These are phyloP conservation scores for Sporothrix mexicana DNA, from an alignment of 2,329 filamentous ascomycete genomes.

Conservation along the genomic window DNA sequence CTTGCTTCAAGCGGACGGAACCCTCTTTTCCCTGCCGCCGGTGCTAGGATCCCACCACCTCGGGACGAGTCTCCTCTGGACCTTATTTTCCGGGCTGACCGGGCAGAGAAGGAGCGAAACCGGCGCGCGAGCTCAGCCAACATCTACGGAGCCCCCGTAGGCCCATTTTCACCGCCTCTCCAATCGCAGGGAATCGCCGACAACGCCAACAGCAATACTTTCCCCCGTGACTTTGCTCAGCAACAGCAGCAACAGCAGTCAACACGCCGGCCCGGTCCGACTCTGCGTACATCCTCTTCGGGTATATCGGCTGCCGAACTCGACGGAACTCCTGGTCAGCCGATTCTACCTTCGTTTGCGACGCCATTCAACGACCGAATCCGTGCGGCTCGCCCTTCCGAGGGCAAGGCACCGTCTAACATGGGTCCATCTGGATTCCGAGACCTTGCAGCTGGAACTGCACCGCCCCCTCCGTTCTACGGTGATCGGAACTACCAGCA, in stretches of 20 bases:
- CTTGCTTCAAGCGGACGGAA: background rate
- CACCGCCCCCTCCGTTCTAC: background rate
- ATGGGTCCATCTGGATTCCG: slow-evolving; percentile 26
- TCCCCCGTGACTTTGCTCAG: slow-evolving; percentile 29
- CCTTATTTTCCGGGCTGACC: slow-evolving; percentile 86
- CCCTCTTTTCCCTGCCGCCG: slow-evolving; percentile 40
- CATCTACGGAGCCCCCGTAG: slow-evolving; percentile 47
- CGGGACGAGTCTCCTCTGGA: slow-evolving; percentile 79
- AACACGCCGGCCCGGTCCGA: slow-evolving; percentile 48
- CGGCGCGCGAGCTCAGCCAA: slow-evolving; percentile 59
- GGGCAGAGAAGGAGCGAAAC: slow-evolving; percentile 72
- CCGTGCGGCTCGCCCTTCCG: slow-evolving; percentile 55
- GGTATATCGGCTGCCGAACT: slow-evolving; percentile 73
- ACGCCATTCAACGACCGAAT: slow-evolving; percentile 69
- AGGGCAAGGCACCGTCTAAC: slow-evolving; percentile 34
- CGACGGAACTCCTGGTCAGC: slow-evolving; percentile 61
- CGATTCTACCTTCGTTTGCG: slow-evolving; percentile 70
- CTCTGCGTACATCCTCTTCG: slow-evolving; percentile 53
- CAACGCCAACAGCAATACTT: slow-evolving; percentile 37
- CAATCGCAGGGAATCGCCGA: slow-evolving; percentile 43
- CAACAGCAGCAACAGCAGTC: slow-evolving; percentile 36
- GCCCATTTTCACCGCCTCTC: slow-evolving; percentile 59
- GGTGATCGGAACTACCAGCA: background rate
- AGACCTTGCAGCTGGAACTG: slow-evolving; percentile 27
- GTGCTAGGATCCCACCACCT: slow-evolving; percentile 38